Base-by-base conservation (phyloP, 176 grass and related monocot species). In the Musa schizocarpa region DNA sequence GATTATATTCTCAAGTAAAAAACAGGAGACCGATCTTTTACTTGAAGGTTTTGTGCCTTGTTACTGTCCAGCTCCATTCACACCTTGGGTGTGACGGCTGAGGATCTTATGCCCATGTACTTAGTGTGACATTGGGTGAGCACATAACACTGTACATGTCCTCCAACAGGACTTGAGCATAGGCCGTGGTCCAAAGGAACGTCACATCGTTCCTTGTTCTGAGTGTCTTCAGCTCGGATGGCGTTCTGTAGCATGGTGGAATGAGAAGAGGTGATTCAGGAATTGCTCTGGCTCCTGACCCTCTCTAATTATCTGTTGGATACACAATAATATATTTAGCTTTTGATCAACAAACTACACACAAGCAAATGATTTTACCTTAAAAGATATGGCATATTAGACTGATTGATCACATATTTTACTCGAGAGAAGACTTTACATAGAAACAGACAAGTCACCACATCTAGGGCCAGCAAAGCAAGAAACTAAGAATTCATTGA, bases 201-300 rank as follows among this genome's bases (percentile, higher is more conserved):
- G 67, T 69, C 50, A 69, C 34, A 69, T 69, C 5, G 17, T 50
- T 69, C 16, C 14, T 50, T 9, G 19, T 27, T 16, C 11, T 57
- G 1, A 17, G 13, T 0, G 3, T 29, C 72, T 29, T 57, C 72
- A 74, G 34, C 4, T 43, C 34, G 53, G 17, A 34, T 19, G 23
- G 61, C 52, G 67, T 52, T 80, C 48, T 55, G 73, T 74, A 66
- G 67, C 68, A 78, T 63, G 29, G 58, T 71, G 80, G 63, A 87
- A 83, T 53, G 85, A 87, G 81, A 87, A 87, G 13, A 87, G 81
- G 76, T 87, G 76, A 64, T 83, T 87, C 74, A 87, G 62, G 54
- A 87, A 87, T 77, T 87, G 76, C 63, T 82, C 80, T 64, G 85
- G 80, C 78, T 87, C 85, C 73, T 80, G 63, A 24, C 85, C 85